Conservation (phyloP, 164 flowering plant genomes). For the Saururus chinensis region DNA sequence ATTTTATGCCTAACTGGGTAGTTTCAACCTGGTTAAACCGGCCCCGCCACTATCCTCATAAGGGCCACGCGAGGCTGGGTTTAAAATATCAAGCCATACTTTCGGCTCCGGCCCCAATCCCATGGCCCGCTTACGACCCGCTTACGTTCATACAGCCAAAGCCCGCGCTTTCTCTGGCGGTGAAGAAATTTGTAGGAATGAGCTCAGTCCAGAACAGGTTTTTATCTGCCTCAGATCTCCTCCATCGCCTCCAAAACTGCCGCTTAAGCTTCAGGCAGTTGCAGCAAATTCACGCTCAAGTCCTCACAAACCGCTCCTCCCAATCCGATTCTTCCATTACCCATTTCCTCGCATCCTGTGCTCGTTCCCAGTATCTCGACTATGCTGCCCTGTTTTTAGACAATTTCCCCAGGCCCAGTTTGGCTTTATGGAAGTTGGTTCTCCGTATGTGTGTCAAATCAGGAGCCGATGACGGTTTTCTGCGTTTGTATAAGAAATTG, state of each 20-base stretch:
- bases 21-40: too few relatives aligned
- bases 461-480: constrained; percentile 4
- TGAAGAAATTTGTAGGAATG: too few relatives aligned
- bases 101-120: too few relatives aligned
- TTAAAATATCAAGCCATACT: too few relatives aligned
- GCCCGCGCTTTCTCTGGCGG: too few relatives aligned
- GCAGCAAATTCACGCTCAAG: constrained; percentile 24
- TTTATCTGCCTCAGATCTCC: not conserved
- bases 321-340: constrained; percentile 9
- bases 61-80: too few relatives aligned
- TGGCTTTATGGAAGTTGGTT: constrained; percentile 20
- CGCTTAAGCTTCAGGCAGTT: constrained; percentile 10
- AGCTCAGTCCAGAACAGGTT: too few relatives aligned
- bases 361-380: constrained; percentile 8
- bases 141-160: too few relatives aligned
- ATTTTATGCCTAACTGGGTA: too few relatives aligned
- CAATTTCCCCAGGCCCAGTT: constrained; percentile 5
- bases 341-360: constrained; percentile 19
- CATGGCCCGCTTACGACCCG: too few relatives aligned
- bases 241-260: constrained; percentile 5
- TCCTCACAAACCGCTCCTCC: constrained; percentile 15
- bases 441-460: constrained; percentile 12
- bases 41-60: too few relatives aligned
- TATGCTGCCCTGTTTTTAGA: constrained; percentile 17
- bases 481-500: constrained; percentile 17